These are phyloP conservation scores for Stephania cephalantha DNA, from an alignment of 164 flowering plant genomes.

Conservation along the genomic window DNA sequence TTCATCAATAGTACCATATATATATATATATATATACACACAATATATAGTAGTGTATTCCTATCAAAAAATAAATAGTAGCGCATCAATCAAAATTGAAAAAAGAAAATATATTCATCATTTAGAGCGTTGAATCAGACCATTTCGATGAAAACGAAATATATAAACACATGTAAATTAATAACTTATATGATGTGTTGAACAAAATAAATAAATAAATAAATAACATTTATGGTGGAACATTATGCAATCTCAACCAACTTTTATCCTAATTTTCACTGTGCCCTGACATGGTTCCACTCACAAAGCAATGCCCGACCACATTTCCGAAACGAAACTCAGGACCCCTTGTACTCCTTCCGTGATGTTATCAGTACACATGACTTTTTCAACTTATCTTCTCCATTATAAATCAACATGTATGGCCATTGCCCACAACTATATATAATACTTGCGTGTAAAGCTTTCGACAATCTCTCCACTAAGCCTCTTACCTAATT, in stretches of 20 bases:
- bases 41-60: too few relatives aligned
- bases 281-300: background rate
- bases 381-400: background rate
- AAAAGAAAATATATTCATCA: background rate
- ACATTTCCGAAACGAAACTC: background rate
- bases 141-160: background rate
- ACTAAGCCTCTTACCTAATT: background rate
- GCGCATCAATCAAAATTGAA: background rate
- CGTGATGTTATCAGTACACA: constrained; percentile 9
- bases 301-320: background rate
- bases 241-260: background rate
- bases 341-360: constrained; percentile 4
- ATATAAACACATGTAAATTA: too few relatives aligned
- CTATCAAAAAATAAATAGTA: too few relatives aligned
- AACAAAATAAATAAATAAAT: too few relatives aligned
- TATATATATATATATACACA: too few relatives aligned
- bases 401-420: background rate
- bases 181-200: too few relatives aligned
- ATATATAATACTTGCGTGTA: too few relatives aligned
- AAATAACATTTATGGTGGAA: background rate
- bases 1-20: too few relatives aligned
- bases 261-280: background rate
- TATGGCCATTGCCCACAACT: background rate
- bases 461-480: background rate
- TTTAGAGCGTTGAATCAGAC: background rate